Conservation (phyloP, 306 rosid species). For the Quercus aquifolioides region DNA sequence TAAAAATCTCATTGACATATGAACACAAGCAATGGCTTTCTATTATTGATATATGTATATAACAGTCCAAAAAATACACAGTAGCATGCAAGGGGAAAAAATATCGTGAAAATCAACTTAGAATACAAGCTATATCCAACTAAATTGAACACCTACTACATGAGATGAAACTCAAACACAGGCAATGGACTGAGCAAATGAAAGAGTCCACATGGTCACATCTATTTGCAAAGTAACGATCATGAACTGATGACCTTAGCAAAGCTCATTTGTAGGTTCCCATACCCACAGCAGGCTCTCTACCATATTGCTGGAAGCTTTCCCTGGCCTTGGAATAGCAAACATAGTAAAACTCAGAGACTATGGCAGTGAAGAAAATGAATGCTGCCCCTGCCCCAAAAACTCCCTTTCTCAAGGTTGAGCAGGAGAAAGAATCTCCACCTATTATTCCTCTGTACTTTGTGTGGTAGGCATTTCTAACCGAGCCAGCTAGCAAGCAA, state of each 20-base stretch:
- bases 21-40: constrained; percentile 12
- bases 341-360: constrained; percentile 73
- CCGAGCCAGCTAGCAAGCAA: constrained; percentile 91
- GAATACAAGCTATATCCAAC: constrained; percentile 28
- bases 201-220: constrained; percentile 28
- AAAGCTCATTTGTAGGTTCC: constrained; percentile 74
- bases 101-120: constrained; percentile 9
- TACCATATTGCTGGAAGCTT: constrained; percentile 62
- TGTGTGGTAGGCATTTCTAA: constrained; percentile 90
- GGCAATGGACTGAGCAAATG: constrained; percentile 26
- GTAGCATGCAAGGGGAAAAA: constrained; percentile 15
- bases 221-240: constrained; percentile 15
- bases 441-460: constrained; percentile 55
- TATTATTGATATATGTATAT: constrained; percentile 23
- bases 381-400: constrained; percentile 93
- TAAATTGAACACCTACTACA: constrained; percentile 23
- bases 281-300: constrained; percentile 76
- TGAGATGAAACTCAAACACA: constrained; percentile 28
- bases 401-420: constrained; percentile 83
- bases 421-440: constrained; percentile 47
- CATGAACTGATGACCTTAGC: constrained; percentile 9
- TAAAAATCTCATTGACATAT: neutral
- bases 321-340: constrained; percentile 83
- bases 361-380: constrained; percentile 55
- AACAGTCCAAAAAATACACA: constrained; percentile 5